Base-by-base conservation (phyloP, 495 filamentous ascomycete genomes). In the Pseudotulostoma volvatum region DNA sequence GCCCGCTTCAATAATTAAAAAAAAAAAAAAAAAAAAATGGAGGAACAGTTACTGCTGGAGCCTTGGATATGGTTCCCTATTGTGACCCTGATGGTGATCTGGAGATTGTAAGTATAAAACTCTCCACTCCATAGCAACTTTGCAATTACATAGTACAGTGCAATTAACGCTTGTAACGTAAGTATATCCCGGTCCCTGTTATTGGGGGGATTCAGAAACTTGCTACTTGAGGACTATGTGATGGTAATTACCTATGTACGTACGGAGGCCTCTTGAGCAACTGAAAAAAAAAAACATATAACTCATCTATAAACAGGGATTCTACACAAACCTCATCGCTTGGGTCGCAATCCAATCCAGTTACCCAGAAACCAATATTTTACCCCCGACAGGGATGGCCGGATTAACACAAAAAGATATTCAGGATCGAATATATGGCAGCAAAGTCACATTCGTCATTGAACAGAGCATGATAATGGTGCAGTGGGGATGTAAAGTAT, bases 401-500 rank as follows among this genome's bases (percentile, higher is more conserved):
- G 23, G 23, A 28, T 28, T 28, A 5, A 28, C 23, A 11, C 23
- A 28, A 11, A 11, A 5, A 11, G 23, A 28, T 28, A 28, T 28
- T 11, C 5, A 28, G 5, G 23, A 28, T 5, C 23, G 23, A 28
- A 11, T 28, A 28, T 28, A 28, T 11, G 23, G 23, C 5, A 5
- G 5, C 5, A 28, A 5, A 28, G 23, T 28, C 23, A 28, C 23
- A 28, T 28, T 49, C 13, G 56, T 66, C 2, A 55, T 61, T 3
- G 67, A 71, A 40, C 53, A 66, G 48, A 63, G 59, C 44, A 52
- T 51, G 46, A 18, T 56, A 23, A 13, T 41, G 16, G 60, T 61
- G 9, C 61, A 70, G 11, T 77, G 73, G 73, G 48, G 61, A 0
- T 61, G 63, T 36, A 76, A 76, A 49, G 54, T 61, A 2, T 71